phyloP scores from a whole-genome alignment of 352 stramenopile genomes.

The Phytophthora syringae region DNA sequence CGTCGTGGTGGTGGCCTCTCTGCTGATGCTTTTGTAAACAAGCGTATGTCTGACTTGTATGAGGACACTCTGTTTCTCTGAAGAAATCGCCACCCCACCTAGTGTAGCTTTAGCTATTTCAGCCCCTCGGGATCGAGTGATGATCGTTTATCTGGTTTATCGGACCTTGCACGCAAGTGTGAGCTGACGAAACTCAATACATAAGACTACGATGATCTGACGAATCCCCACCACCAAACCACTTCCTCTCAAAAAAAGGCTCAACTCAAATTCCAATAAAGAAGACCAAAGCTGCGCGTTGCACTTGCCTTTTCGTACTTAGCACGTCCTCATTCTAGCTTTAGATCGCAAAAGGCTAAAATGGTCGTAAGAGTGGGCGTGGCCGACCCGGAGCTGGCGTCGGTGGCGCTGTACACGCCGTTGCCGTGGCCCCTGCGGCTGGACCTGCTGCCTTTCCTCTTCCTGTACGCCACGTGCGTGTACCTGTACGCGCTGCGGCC shows the following conservation, averaged over 20 bases:
- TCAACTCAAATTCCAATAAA: too few relatives aligned
- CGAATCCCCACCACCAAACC: slow-evolving; percentile 29
- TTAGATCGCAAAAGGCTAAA: slow-evolving; percentile 19
- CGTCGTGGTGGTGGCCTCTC: slow-evolving; percentile 25
- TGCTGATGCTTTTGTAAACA: slow-evolving; percentile 80
- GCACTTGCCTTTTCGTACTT: slow-evolving; percentile 42
- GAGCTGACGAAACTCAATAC: slow-evolving; percentile 69
- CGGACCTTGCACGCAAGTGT: slow-evolving; percentile 54
- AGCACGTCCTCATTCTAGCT: slow-evolving; percentile 9
- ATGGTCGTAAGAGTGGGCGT: slow-evolving; percentile 45
- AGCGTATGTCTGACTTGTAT: slow-evolving; percentile 89
- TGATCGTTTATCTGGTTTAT: slow-evolving; percentile 67
- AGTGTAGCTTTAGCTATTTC: background rate
- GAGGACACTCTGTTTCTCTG: slow-evolving; percentile 65
- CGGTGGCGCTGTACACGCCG: slow-evolving; percentile 66
- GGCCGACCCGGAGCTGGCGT: slow-evolving; percentile 57
- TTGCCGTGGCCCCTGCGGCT: slow-evolving; percentile 66
- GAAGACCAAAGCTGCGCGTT: slow-evolving; percentile 4
- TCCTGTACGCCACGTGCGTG: slow-evolving; percentile 67
- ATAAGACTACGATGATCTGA: slow-evolving; percentile 93
- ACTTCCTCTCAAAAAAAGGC: background rate
- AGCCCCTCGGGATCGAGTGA: slow-evolving; percentile 59
- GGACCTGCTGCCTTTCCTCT: slow-evolving; percentile 71
- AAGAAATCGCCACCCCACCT: slow-evolving; percentile 42
- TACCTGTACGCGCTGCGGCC: slow-evolving; percentile 66